Evolutionary conservation across 257 asterid genomes (phyloP), one percentile per base, ranked within the genome.

Genomic region (Capsicum pubescens): DNA sequence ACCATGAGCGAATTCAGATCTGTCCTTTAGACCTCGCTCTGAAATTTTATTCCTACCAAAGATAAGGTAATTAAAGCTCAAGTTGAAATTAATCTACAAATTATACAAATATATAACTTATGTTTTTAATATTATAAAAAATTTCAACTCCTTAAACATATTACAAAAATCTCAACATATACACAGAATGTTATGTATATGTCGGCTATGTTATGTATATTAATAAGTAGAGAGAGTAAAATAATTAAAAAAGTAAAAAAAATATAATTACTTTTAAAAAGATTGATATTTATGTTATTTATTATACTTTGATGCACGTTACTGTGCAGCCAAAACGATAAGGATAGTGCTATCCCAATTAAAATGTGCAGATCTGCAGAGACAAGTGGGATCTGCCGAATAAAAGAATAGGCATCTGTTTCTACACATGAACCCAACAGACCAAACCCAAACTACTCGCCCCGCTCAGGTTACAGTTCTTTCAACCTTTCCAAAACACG

Each of bases 291-390:
- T 26, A 26, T 26, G 32, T 26, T 26, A 26, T 26, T 26, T 26
- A 26, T 26, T 26, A 26, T 26, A 26, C 32, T 26, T 26, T 26
- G 61, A 21, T 21, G 8, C 63, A 50, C 60, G 48, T 72, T 19
- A 72, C 80, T 17, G 80, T 72, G 80, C 79, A 71, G 39, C 59
- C 61, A 76, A 76, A 52, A 76, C 7, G 81, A 52, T 21, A 21
- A 76, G 81, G 78, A 19, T 13, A 54, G 14, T 76, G 81, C 81
- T 7, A 76, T 76, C 7, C 81, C 13, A 76, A 70, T 5, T 42
- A 14, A 70, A 76, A 76, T 52, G 46, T 52, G 81, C 59, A 26
- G 42, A 72, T 52, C 52, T 36, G 52, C 76, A 19, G 19, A 48
- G 44, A 50, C 60, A 50, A 76, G 63, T 76, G 61, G 63, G 21